A percentile compares a stretch with the other conserved stretches of the same genome.
phyloP scores from a whole-genome alignment of 495 filamentous ascomycete genomes.

The Daldinia caldariorum region DNA sequence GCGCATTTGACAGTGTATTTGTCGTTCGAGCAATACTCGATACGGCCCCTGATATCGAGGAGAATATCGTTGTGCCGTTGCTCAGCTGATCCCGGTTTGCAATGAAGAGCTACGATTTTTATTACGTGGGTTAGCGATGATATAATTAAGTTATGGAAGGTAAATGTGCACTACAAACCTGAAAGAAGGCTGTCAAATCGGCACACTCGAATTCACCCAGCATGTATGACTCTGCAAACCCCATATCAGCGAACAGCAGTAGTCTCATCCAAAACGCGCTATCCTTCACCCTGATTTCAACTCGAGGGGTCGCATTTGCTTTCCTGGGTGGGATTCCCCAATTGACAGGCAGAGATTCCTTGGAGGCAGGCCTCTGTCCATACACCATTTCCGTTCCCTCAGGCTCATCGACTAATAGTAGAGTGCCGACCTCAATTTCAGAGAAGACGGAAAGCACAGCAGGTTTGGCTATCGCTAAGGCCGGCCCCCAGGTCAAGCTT shows the following conservation, averaged over 20 bases:
- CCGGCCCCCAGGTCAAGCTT: conserved; percentile 53
- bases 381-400: conserved; percentile 44
- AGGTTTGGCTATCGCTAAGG: conserved; percentile 51
- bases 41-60: conserved; percentile 62
- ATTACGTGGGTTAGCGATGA: not conserved
- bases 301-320: conserved; percentile 43
- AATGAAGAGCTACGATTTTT: conserved; percentile 69
- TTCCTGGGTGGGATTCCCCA: conserved; percentile 38
- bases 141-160: not conserved
- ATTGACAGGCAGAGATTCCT: conserved; percentile 37
- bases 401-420: conserved; percentile 55
- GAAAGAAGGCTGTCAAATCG: conserved; percentile 71
- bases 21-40: conserved; percentile 63
- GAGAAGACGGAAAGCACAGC: conserved; percentile 55
- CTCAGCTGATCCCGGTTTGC: conserved; percentile 65
- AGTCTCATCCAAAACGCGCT: conserved; percentile 73
- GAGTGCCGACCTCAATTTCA: conserved; percentile 53
- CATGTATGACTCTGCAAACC: conserved; percentile 79
- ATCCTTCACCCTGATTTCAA: conserved; percentile 64
- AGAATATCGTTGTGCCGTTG: conserved; percentile 67
- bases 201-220: conserved; percentile 70
- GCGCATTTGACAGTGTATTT: conserved; percentile 72
- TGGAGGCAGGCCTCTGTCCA: conserved; percentile 45
- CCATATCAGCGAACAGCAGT: conserved; percentile 75
- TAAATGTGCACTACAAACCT: conserved; percentile 50